Evolutionary conservation across 768 basidiomycete genomes (phyloP).

Genomic region (Tulasnella sp.): DNA sequence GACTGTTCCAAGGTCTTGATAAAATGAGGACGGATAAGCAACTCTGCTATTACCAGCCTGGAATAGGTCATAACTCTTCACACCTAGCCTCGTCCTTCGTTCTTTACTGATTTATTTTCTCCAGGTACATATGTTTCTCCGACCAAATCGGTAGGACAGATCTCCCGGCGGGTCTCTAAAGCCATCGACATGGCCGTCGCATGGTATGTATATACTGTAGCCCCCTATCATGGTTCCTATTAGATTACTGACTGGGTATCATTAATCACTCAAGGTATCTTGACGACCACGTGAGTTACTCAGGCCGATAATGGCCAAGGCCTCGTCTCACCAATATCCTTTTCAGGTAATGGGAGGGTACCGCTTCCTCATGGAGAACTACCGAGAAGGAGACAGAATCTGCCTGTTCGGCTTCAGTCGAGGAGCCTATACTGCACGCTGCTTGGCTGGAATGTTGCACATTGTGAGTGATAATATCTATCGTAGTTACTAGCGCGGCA

Average conservation of each 20-base stretch:
- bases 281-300: conserved; percentile 52
- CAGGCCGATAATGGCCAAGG: neutral
- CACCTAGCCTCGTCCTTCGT: neutral
- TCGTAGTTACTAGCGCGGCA: neutral
- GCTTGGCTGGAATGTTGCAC: conserved; percentile 27
- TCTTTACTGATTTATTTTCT: neutral
- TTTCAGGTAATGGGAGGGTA: conserved; percentile 24
- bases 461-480: neutral
- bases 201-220: conserved; percentile 21
- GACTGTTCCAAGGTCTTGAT: conserved; percentile 28
- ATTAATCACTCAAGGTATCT: conserved; percentile 43
- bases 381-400: conserved; percentile 36
- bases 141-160: neutral
- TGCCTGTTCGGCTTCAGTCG: conserved; percentile 26
- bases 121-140: conserved; percentile 18
- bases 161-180: conserved; percentile 13
- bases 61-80: conserved; percentile 3
- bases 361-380: conserved; percentile 22
- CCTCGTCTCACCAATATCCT: neutral
- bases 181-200: conserved; percentile 13
- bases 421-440: conserved; percentile 25
- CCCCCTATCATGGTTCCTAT: neutral
- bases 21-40: conserved; percentile 53
- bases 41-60: conserved; percentile 71
- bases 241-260: neutral